Percentiles rank a stretch among this genome's conserved stretches.
Evolutionary conservation across 129 eudicot genomes (phyloP).

Genomic region (Flaveria bidentis): DNA sequence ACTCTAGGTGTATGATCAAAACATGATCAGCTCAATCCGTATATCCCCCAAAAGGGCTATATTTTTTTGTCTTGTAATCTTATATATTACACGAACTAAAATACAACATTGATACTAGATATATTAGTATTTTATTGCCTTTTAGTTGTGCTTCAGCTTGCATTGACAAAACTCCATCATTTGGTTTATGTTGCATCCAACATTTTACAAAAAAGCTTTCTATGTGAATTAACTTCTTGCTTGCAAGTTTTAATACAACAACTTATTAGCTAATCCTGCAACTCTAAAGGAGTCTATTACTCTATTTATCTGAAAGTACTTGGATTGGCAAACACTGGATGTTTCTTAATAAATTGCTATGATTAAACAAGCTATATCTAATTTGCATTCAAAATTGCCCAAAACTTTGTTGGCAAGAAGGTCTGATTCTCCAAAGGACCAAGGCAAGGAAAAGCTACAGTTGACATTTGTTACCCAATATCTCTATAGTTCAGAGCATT

Average conservation of each 20-base stretch:
- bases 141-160: conserved; percentile 6
- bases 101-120: background rate
- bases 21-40: background rate
- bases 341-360: background rate
- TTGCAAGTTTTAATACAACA: background rate
- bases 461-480: background rate
- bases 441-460: background rate
- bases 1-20: conserved; percentile 3
- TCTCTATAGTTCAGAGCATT: background rate
- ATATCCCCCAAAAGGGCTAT: background rate
- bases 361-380: background rate
- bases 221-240: no score
- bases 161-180: background rate
- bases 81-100: background rate
- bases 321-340: background rate
- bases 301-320: background rate
- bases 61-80: background rate
- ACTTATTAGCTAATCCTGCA: background rate
- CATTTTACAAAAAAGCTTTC: background rate
- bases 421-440: background rate
- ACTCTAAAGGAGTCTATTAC: background rate
- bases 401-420: background rate
- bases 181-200: background rate
- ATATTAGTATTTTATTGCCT: background rate
- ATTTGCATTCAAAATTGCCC: background rate